Percentiles rank a stretch among this genome's conserved stretches.
These are phyloP conservation scores for Crithidia expoeki DNA, from an alignment of 208 protist species.

Conservation along the genomic window DNA sequence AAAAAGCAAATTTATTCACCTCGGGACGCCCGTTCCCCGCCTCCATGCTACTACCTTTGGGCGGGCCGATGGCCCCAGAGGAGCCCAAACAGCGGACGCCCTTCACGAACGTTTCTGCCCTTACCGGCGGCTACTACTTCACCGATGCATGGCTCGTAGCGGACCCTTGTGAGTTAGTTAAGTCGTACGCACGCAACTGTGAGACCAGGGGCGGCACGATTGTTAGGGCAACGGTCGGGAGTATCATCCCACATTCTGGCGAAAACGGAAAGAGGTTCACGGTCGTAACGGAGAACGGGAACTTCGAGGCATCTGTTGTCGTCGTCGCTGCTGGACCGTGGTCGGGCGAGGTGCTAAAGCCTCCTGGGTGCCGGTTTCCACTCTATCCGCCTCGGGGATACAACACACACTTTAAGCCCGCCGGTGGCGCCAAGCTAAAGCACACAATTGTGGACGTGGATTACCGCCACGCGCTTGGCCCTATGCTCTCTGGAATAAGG, in stretches of 20 bases:
- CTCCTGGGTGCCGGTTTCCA: conserved; percentile 30
- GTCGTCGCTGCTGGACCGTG: conserved; percentile 34
- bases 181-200: conserved; percentile 25
- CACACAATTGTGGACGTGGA: conserved; percentile 35
- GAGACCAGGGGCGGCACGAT: conserved; percentile 22
- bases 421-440: conserved; percentile 10
- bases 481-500: conserved; percentile 27
- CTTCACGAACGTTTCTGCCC: conserved; percentile 12
- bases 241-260: background rate
- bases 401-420: conserved; percentile 33
- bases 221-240: conserved; percentile 17
- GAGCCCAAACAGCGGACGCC: conserved; percentile 11
- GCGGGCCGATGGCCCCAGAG: too few species aligned
- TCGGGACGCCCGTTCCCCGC: too few species aligned
- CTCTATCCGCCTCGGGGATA: conserved; percentile 37
- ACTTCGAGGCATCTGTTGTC: conserved; percentile 20
- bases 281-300: conserved; percentile 11
- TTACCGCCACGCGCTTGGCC: conserved; percentile 25
- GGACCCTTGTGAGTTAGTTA: conserved; percentile 18
- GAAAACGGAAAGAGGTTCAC: background rate
- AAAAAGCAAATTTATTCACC: too few species aligned
- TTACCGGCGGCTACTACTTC: conserved; percentile 19
- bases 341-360: conserved; percentile 25
- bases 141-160: conserved; percentile 17
- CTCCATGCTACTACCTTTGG: too few species aligned